Percentiles rank a stretch among this genome's conserved stretches.
Evolutionary conservation across 257 asterid species (phyloP).

Genomic region (Ocimum tenuiflorum): DNA sequence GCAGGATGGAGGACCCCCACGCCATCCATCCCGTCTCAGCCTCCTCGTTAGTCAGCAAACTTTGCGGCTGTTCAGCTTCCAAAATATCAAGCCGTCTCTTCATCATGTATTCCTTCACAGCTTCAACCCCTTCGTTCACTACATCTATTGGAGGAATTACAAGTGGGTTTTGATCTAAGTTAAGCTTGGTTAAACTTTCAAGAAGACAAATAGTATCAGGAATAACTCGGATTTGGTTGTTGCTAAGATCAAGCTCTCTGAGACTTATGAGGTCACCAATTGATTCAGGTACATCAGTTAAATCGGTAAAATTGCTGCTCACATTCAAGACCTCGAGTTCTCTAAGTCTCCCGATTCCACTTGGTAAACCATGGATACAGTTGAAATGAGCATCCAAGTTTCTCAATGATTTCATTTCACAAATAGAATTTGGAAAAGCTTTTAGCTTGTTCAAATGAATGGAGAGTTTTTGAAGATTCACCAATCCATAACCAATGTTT

Average conservation of each 20-base stretch:
- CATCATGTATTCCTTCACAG: conserved; percentile 49
- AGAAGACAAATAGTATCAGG: conserved; percentile 43
- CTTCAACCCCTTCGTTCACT: conserved; percentile 37
- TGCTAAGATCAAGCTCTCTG: conserved; percentile 58
- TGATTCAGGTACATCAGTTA: conserved; percentile 48
- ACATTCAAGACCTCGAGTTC: conserved; percentile 50
- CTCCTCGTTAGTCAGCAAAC: conserved; percentile 9
- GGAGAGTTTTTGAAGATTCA: conserved; percentile 40
- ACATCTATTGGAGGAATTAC: conserved; percentile 48
- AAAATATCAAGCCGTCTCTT: conserved; percentile 36
- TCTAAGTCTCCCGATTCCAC: conserved; percentile 37
- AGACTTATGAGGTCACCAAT: conserved; percentile 42
- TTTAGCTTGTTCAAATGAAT: conserved; percentile 46
- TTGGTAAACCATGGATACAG: conserved; percentile 43
- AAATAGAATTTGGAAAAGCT: conserved; percentile 48
- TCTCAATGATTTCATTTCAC: conserved; percentile 52
- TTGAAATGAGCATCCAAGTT: conserved; percentile 55
- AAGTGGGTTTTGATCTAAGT: conserved; percentile 56
- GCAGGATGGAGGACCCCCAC: conserved; percentile 36
- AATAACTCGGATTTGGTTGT: conserved; percentile 51
- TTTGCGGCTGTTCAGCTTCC: conserved; percentile 28
- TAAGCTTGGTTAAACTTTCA: conserved; percentile 30
- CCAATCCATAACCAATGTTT: conserved; percentile 48
- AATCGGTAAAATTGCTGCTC: conserved; percentile 53
- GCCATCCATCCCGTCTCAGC: conserved; percentile 35